Evolutionary conservation across 2,329 filamentous ascomycete genomes (phyloP), one percentile per base, ranked within the genome.

Genomic region (Aureobasidium mangrovei): DNA sequence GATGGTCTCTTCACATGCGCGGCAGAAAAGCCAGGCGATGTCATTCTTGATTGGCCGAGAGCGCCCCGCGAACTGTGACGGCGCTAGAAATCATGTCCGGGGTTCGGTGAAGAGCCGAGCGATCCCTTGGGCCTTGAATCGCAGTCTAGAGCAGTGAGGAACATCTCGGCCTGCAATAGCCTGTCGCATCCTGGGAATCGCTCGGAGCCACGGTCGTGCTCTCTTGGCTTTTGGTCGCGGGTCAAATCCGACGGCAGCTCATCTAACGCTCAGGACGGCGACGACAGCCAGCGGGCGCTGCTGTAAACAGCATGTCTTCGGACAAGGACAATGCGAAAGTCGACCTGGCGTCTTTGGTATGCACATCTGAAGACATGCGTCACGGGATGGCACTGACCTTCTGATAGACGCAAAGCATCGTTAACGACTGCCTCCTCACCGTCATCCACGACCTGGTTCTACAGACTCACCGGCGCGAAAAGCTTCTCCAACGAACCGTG

Each of bases 401-500:
- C 9, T 10, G 7, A 12, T 18, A 55, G 54, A 57, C 82, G 59
- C 77, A 82, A 65, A 72, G 78, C 26, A 79, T 91, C 57, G 77
- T 91, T 64, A 84, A 90, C 64, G 86, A 91, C 65, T 71, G 85
- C 54, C 74, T 91, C 58, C 83, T 86, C 73, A 90, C 88, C 68
- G 79, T 91, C 64, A 78, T 91, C 61, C 84, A 86, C 68, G 85
- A 88, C 66, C 76, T 88, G 49, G 75, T 88, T 59, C 77, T 89
- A 63, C 81, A 86, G 67, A 83, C 82, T 39, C 88, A 91, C 68
- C 85, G 84, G 60, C 80, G 86, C 61, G 88, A 91, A 72, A 91
- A 91, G 74, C 80, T 82, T 59, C 81, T 87, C 52, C 82, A 84
- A 53, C 89, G 88, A 64, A 85, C 85, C 12, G 76, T 91, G 54